Evolutionary conservation across 78 protist species (phyloP), one percentile per base, ranked within the genome.

Genomic region (Dictyostelium citrinum): DNA sequence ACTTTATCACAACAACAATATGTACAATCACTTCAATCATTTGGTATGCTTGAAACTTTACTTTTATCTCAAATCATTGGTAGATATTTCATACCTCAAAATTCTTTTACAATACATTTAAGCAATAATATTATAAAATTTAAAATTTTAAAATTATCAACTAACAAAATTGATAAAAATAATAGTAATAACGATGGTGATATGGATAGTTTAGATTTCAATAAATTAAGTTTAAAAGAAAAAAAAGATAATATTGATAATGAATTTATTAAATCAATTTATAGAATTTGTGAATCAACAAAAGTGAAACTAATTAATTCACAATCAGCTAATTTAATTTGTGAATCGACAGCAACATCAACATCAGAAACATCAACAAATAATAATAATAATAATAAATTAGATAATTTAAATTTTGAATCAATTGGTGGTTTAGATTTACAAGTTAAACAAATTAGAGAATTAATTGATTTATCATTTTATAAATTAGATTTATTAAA

Each of bases 401-500:
- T 49, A 4, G 60, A 31, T 22, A 82, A 46, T 39, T 51, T 84
- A 33, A 78, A 67, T 37, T 84, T 51, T 74, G 22, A 77, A 39
- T 70, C 64, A 51, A 90, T 90, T 77, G 95, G 95, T 46, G 95
- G 95, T 6, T 67, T 90, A 64, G 35, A 64, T n/a, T 39, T 70
- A 33, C 90, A 90, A 49, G 79, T 90, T 17, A 46, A 90, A 77
- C 86, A 90, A 64, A 68, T 81, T 43, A 90, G 82, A 51, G 95
- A 83, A 39, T 46, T 90, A 17, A 75, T 90, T 64, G 86, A 79
- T 22, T 31, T 83, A 46, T 39, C 95, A 77, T 90, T 90, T 45
- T 55, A 31, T 61, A 82, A 90, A 43, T 22, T 37, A 35, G 88
- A 81, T 17, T 60, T 88, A 41, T 35, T 88, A 14, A 58, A 55